Base-by-base conservation (phyloP, 1,139 yeast genomes). In the Arxiozyma heterogenica region DNA sequence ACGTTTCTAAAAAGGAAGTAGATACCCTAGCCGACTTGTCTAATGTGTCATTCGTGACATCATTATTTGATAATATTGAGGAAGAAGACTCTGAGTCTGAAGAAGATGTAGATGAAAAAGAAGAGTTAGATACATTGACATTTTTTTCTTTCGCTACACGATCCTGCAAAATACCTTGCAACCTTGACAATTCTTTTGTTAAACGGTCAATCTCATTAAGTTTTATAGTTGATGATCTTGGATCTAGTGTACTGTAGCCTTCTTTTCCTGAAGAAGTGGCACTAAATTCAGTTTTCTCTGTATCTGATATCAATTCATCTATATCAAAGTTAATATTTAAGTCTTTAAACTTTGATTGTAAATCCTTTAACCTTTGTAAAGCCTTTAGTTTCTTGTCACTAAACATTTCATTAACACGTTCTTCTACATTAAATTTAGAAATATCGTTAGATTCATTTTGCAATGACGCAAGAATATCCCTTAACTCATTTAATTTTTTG, bases 371-470 rank as follows among this genome's bases (percentile, higher is more conserved):
- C 60, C 93, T 75, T 54, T 83, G 86, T 75, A 84, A 74, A 0
- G 93, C 93, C 65, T 80, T 74, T 51, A 72, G 67, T 62, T 80
- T 84, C 62, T 82, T 84, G 58, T 79, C 78, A 49, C 75, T 73
- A 66, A 82, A 76, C 67, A 80, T 68, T 51, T 86, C 82, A 58
- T 78, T 78, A 57, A 82, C 78, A 47, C 73, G 67, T 41, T 71
- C 64, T 52, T 74, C 75, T 15, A 72, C 69, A 66, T 83, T 84
- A 62, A 76, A 81, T 64, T 85, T 86, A 71, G 86, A 75, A 49
- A 86, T 82, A 60, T 83, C 88, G 66, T 86, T 86, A 1, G 90
- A 83, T 65, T 86, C 91, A 52, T 76, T 76, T 66, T 86, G 93
- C 47, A 86, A 71, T 11, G 77, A 75, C 6, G 83, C 76, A 46